These are phyloP conservation scores for Serendipita sp. DNA, from an alignment of 768 basidiomycete species.

Conservation along the genomic window DNA sequence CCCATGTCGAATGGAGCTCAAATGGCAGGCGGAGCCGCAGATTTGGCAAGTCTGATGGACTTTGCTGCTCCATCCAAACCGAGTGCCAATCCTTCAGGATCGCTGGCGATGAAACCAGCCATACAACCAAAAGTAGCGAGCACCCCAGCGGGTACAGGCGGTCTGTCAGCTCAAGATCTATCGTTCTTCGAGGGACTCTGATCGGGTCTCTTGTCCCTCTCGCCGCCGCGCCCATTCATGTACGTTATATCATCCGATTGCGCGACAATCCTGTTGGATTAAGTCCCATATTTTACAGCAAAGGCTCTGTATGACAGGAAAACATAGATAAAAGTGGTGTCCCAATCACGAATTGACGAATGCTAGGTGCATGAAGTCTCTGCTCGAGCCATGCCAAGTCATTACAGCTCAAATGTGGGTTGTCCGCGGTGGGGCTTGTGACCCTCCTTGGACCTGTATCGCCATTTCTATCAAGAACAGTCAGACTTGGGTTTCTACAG, in stretches of 20 bases:
- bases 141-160: slow-evolving; percentile 24
- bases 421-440: background rate
- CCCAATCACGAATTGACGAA: no score
- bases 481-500: background rate
- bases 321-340: no score
- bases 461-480: background rate
- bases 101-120: background rate
- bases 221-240: no score
- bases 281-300: no score
- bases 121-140: background rate
- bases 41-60: background rate
- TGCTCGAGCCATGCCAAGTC: no score
- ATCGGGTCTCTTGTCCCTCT: background rate
- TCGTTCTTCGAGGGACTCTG: slow-evolving; percentile 74
- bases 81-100: no score
- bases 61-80: background rate
- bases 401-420: background rate
- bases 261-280: no score
- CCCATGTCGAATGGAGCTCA: background rate
- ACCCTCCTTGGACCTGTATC: background rate
- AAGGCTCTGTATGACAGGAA: no score
- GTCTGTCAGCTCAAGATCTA: slow-evolving; percentile 66
- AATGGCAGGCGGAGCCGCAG: background rate
- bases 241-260: no score
- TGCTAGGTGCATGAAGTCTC: no score